Conservation (phyloP, 1,284 basidiomycete species). For the Stereum hirsutum region DNA sequence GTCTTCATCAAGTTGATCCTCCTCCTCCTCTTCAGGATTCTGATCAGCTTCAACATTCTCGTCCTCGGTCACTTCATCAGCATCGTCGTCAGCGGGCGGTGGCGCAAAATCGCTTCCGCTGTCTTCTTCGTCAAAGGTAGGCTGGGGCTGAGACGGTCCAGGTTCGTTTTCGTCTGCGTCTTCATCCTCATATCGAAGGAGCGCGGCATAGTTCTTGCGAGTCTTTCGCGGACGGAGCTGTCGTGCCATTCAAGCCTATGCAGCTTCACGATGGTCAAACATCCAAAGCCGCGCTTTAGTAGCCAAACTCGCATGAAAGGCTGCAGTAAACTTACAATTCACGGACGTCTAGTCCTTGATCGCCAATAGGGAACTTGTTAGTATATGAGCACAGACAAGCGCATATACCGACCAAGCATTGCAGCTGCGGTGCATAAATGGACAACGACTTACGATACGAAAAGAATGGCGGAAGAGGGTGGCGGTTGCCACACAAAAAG, state of each 20-base stretch:
- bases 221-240: conserved; percentile 11
- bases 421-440: too few relatives aligned
- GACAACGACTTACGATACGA: too few relatives aligned
- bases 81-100: conserved; percentile 14
- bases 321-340: too few relatives aligned
- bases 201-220: conserved; percentile 8
- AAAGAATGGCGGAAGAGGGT: too few relatives aligned
- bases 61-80: conserved; percentile 13
- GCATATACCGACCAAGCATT: too few relatives aligned
- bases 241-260: conserved; percentile 9
- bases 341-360: too few relatives aligned
- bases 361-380: too few relatives aligned
- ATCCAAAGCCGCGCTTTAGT: too few relatives aligned
- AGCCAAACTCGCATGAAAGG: too few relatives aligned
- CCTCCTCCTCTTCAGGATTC: conserved; percentile 1
- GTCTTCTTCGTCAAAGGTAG: conserved; percentile 15
- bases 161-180: conserved; percentile 2
- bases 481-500: too few relatives aligned
- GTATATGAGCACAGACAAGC: too few relatives aligned
- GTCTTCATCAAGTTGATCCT: conserved; percentile 6
- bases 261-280: too few relatives aligned
- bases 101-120: conserved; percentile 33
- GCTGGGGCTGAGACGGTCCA: conserved; percentile 7
- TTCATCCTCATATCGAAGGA: conserved; percentile 4
- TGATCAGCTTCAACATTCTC: conserved; percentile 3